Conservation (phyloP, 2,329 filamentous ascomycete species). For the Fusarium haematococcum region DNA sequence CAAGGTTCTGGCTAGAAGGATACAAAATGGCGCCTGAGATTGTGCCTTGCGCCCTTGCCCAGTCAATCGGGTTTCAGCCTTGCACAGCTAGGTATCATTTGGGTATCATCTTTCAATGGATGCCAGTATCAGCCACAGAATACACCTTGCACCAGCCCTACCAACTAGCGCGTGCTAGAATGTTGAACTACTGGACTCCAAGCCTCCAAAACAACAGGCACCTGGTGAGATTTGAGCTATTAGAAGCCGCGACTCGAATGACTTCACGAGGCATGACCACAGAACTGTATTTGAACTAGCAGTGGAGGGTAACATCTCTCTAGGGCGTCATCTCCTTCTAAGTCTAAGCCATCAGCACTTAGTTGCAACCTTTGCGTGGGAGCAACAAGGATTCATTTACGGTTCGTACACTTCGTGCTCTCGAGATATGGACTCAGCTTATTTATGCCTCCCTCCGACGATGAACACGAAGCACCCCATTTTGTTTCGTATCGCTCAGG, state of each 20-base stretch:
- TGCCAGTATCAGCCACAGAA: not conserved
- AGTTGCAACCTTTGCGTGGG: not conserved
- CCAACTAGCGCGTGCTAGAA: not conserved
- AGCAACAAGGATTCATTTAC: not conserved
- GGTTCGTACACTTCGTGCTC: not conserved
- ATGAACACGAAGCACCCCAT: not conserved
- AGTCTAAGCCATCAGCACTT: not conserved
- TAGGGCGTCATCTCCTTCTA: too few relatives aligned
- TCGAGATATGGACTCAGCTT: not conserved
- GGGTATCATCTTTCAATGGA: not conserved
- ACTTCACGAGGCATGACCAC: not conserved
- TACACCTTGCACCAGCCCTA: not conserved
- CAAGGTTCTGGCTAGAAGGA: not conserved
- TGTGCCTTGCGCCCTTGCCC: not conserved
- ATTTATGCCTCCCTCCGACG: not conserved
- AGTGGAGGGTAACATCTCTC: too few relatives aligned
- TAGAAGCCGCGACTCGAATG: not conserved
- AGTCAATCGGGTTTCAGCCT: not conserved
- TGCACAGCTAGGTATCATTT: not conserved
- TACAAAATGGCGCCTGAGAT: not conserved
- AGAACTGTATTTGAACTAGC: not conserved
- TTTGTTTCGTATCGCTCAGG: not conserved
- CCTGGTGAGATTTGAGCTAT: not conserved
- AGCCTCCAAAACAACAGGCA: not conserved
- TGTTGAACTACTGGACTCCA: not conserved